phyloP scores from a whole-genome alignment of 257 asterid species.

The Sherardia arvensis region DNA sequence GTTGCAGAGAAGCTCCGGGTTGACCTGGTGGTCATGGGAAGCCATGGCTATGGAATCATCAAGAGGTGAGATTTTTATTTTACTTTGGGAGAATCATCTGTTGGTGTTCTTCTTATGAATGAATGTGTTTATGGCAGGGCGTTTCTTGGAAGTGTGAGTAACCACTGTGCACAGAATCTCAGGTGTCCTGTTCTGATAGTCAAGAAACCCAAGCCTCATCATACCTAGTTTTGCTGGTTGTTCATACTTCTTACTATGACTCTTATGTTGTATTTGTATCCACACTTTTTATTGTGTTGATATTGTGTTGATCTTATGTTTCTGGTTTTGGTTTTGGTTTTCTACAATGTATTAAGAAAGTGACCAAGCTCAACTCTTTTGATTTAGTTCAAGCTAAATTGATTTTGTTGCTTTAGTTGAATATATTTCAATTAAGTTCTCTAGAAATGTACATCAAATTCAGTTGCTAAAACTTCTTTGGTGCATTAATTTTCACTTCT shows the following conservation, averaged over 20 bases:
- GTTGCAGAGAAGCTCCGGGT: conserved; percentile 47
- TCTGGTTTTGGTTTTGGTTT: no score
- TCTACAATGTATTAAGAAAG: no score
- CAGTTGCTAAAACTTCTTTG: no score
- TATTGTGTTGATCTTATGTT: no score
- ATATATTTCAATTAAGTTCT: no score
- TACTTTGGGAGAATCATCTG: not conserved
- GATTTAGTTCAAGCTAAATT: no score
- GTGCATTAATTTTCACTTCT: no score
- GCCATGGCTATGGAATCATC: conserved; percentile 58
- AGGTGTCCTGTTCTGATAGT: conserved; percentile 66
- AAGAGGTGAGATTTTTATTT: conserved; percentile 33
- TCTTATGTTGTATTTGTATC: not conserved
- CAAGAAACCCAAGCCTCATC: conserved; percentile 42
- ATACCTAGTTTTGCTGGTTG: not conserved
- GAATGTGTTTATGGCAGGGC: conserved; percentile 31
- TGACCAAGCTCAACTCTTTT: no score
- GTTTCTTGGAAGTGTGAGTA: conserved; percentile 73
- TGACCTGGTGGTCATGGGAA: conserved; percentile 59
- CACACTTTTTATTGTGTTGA: no score
- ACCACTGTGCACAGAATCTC: conserved; percentile 52
- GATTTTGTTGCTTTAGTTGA: no score
- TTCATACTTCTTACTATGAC: not conserved
- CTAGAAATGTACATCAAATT: no score
- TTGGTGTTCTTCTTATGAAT: no score